These are phyloP conservation scores for Penicillium daleae DNA, from an alignment of 495 filamentous ascomycete genomes.

Conservation along the genomic window DNA sequence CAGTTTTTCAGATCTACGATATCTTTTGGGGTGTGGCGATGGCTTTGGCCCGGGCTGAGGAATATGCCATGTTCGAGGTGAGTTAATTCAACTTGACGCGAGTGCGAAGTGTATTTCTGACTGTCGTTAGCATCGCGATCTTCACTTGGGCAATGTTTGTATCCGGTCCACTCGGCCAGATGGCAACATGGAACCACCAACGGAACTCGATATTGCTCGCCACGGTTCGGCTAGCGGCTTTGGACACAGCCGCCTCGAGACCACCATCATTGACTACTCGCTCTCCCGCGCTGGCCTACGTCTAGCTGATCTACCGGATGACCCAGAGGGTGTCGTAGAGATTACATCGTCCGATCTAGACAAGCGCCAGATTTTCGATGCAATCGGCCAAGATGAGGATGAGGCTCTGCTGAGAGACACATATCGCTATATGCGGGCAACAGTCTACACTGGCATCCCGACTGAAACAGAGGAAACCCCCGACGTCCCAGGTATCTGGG, in stretches of 20 bases:
- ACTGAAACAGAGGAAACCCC: slow-evolving; percentile 34
- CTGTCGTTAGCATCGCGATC: slow-evolving; percentile 69
- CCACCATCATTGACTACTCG: slow-evolving; percentile 90
- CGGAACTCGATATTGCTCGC: slow-evolving; percentile 34
- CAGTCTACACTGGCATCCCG: slow-evolving; percentile 43
- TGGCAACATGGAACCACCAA: slow-evolving; percentile 39
- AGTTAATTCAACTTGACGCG: background rate
- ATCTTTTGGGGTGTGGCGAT: slow-evolving; percentile 82
- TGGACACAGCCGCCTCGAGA: slow-evolving; percentile 69
- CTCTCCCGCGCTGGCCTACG: slow-evolving; percentile 66
- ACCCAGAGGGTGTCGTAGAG: slow-evolving; percentile 31
- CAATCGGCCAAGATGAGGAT: slow-evolving; percentile 48
- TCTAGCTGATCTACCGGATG: slow-evolving; percentile 32
- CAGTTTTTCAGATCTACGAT: slow-evolving; percentile 72
- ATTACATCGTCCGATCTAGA: slow-evolving; percentile 52
- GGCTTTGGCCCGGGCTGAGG: slow-evolving; percentile 76
- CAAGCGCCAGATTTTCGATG: slow-evolving; percentile 51
- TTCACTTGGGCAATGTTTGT: slow-evolving; percentile 89
- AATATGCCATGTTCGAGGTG: slow-evolving; percentile 73
- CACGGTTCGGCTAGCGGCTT: slow-evolving; percentile 53
- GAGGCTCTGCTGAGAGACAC: slow-evolving; percentile 47
- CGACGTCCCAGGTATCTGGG: slow-evolving; percentile 47
- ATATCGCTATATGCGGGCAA: slow-evolving; percentile 48
- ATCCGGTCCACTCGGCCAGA: slow-evolving; percentile 54
- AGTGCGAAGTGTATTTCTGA: background rate